Percentiles rank a stretch among this genome's conserved stretches.
These are phyloP conservation scores for Paspalum vaginatum DNA, from an alignment of 176 grass and related monocot species.

Conservation along the genomic window DNA sequence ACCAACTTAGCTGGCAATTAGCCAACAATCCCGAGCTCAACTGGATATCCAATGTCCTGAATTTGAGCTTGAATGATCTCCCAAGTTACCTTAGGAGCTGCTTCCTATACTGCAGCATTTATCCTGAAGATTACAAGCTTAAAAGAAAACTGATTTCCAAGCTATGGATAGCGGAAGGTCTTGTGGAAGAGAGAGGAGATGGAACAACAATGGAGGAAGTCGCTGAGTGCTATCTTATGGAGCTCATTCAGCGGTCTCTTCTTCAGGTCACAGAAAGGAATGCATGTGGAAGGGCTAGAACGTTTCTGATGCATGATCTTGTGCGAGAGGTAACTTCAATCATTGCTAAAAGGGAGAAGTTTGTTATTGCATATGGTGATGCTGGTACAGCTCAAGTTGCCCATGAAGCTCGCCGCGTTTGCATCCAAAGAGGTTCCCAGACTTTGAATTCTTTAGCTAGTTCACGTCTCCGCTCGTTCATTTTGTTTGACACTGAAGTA, in stretches of 20 bases:
- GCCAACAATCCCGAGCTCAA: too few relatives aligned
- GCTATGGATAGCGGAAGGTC: too few relatives aligned
- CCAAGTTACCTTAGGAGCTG: too few relatives aligned
- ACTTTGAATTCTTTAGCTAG: neutral
- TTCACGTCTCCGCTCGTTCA: conserved; percentile 23
- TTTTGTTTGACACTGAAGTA: conserved; percentile 17
- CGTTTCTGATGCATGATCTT: conserved; percentile 40
- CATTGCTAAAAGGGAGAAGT: neutral
- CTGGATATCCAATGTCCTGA: too few relatives aligned
- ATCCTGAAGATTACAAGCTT: too few relatives aligned
- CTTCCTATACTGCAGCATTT: too few relatives aligned
- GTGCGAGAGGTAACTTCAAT: conserved; percentile 16
- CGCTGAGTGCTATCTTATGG: conserved; percentile 29
- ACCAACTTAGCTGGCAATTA: too few relatives aligned
- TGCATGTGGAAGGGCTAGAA: neutral
- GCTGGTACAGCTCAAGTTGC: neutral
- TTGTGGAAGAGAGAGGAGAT: too few relatives aligned
- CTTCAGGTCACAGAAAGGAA: neutral
- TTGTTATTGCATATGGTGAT: too few relatives aligned
- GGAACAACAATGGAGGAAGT: conserved; percentile 45
- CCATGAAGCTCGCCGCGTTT: conserved; percentile 7
- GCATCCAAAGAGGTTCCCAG: neutral
- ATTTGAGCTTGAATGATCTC: too few relatives aligned
- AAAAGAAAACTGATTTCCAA: too few relatives aligned
- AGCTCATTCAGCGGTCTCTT: conserved; percentile 33